A percentile compares a stretch with the other conserved stretches of the same genome.
Conservation (phyloP, 1,284 basidiomycete species). For the Moesziomyces globuligerus region DNA sequence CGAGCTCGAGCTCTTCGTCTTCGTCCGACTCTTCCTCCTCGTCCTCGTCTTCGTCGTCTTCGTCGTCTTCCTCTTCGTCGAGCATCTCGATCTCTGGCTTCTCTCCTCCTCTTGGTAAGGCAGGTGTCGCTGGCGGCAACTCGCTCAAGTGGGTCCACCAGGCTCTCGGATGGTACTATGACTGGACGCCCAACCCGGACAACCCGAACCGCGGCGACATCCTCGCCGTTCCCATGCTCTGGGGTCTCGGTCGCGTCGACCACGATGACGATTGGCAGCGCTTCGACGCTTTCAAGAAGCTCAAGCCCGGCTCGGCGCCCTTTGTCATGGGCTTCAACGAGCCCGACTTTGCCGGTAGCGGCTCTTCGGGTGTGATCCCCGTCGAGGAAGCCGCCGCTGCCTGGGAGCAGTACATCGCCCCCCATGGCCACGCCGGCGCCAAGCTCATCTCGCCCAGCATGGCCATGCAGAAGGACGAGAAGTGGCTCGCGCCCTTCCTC, state of each 20-base stretch:
- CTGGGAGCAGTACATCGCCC: constrained; percentile 54
- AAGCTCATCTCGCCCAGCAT: constrained; percentile 52
- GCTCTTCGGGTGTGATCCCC: constrained; percentile 47
- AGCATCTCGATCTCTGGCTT: constrained; percentile 25
- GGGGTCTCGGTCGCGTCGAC: constrained; percentile 49
- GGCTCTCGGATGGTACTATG: constrained; percentile 45
- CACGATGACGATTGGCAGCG: constrained; percentile 51
- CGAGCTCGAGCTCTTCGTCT: constrained; percentile 13
- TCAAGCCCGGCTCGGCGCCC: constrained; percentile 27
- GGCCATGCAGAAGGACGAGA: constrained; percentile 58
- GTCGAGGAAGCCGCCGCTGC: constrained; percentile 30
- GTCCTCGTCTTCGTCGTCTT: constrained; percentile 14
- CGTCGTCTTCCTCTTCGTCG: constrained; percentile 14
- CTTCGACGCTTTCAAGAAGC: constrained; percentile 50
- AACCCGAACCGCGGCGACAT: constrained; percentile 34
- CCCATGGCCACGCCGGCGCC: constrained; percentile 44
- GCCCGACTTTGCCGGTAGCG: constrained; percentile 48
- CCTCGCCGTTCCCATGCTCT: constrained; percentile 49
- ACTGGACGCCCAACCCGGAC: constrained; percentile 50
- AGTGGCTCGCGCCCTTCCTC: constrained; percentile 46
- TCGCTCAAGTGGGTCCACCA: constrained; percentile 44
- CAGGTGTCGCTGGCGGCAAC: constrained; percentile 57
- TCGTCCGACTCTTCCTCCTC: constrained; percentile 15
- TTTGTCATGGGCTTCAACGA: constrained; percentile 58
- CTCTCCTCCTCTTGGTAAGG: constrained; percentile 49